phyloP scores from a whole-genome alignment of 331 rosid genomes.

The Quercus tomentella region DNA sequence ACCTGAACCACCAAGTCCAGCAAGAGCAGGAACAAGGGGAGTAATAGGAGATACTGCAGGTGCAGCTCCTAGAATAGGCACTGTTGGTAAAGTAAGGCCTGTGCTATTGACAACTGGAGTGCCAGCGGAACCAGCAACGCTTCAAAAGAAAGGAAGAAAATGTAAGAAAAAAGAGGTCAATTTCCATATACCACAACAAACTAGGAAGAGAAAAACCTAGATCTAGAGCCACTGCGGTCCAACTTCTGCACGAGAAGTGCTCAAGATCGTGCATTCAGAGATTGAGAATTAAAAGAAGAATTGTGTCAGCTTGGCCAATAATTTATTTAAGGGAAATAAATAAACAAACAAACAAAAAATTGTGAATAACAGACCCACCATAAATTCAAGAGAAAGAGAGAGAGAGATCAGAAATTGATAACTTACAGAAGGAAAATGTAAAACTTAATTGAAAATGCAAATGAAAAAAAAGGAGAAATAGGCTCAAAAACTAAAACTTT shows the following conservation, averaged over 20 bases:
- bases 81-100: slow-evolving; percentile 40
- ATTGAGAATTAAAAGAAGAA: slow-evolving; percentile 46
- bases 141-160: slow-evolving; percentile 28
- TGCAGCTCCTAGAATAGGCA: slow-evolving; percentile 38
- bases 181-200: background rate
- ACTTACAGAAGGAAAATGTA: background rate
- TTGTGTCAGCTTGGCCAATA: slow-evolving; percentile 6
- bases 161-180: slow-evolving; percentile 18
- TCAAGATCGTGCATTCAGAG: slow-evolving; percentile 82
- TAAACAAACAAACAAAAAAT: background rate
- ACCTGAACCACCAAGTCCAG: slow-evolving; percentile 57
- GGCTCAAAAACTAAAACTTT: too few relatives aligned
- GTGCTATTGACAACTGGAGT: slow-evolving; percentile 43
- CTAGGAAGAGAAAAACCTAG: slow-evolving; percentile 51
- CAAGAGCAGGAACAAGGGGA: slow-evolving; percentile 45
- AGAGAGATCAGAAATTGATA: background rate
- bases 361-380: background rate
- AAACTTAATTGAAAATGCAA: background rate
- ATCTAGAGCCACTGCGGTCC: slow-evolving; percentile 78
- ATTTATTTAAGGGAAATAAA: background rate
- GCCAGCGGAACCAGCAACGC: slow-evolving; percentile 59
- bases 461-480: too few relatives aligned
- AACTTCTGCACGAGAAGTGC: slow-evolving; percentile 93
- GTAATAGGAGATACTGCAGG: slow-evolving; percentile 35
- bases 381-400: background rate